Evolutionary conservation across 2,329 filamentous ascomycete species (phyloP), one percentile per base, ranked within the genome.

Genomic region (Pseudogymnoascus sp.): DNA sequence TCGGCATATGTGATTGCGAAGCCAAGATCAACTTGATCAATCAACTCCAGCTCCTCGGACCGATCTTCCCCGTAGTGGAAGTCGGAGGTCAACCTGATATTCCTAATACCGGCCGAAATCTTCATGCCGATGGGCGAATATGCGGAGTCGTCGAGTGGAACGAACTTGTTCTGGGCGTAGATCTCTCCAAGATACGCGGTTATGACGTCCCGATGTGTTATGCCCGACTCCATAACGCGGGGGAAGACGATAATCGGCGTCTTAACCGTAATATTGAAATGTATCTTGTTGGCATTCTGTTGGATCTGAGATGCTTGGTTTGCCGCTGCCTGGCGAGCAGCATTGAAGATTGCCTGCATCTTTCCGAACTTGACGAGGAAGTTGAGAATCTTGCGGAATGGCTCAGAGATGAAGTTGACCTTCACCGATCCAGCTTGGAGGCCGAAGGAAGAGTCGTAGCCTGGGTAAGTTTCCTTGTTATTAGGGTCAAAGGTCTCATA

Each of bases 281-380:
- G 93, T 79, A 97, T 90, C 67, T 91, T 91, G 71, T 88, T 91
- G 0, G 90, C 90, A 71, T 87, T 93, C 71, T 97, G 89, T 72
- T 97, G 95, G 5, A 99, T 85, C 72, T 97, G 93, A 64, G 85
- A 96, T 9, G 95, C 96, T 74, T 97, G 93, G 66, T 90, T 93
- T 40, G 95, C 91, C 2, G 96, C 95, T 40, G 93, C 96, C 75
- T 96, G 91, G 35, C 96, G 86, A 11, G 96, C 95, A 44, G 95
- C 93, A 72, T 99, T 99, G 80, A 96, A 99, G 62, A 99, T 89
- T 21, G 95, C 93, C 76, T 99, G 95, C 95, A 99, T 99, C 77
- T 96, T 96, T 65, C 96, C 95, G 74, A 99, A 99, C 71, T 99
- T 99, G 74, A 99, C 92, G 46, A 96, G 81, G 75, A 99, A 99